phyloP scores from a whole-genome alignment of 2,329 filamentous ascomycete species.

The Neoscytalidium dimidiatum region DNA sequence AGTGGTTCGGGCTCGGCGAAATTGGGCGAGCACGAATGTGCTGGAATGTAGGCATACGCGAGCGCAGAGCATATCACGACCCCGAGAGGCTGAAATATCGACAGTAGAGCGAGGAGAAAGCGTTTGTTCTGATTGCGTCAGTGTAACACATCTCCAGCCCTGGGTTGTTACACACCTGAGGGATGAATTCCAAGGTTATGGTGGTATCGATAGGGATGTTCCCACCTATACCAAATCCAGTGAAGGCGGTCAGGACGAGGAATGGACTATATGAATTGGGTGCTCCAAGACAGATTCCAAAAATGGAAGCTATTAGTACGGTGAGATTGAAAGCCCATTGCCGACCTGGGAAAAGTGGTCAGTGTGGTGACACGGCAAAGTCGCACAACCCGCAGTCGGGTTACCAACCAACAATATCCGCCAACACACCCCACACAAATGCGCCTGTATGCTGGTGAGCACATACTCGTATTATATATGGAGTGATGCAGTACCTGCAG shows the following conservation, averaged over 20 bases:
- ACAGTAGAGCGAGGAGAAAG: constrained; percentile 55
- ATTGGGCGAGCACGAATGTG: constrained; percentile 54
- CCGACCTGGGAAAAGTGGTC: constrained; percentile 33
- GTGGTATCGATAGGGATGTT: constrained; percentile 60
- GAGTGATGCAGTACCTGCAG: constrained; percentile 32
- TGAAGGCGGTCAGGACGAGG: constrained; percentile 56
- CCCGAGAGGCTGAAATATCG: constrained; percentile 58
- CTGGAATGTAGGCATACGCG: constrained; percentile 56
- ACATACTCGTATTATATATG: not conserved
- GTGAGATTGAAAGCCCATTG: constrained; percentile 62
- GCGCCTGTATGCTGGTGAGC: constrained; percentile 32
- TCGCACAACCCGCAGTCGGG: constrained; percentile 22
- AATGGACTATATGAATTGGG: constrained; percentile 54
- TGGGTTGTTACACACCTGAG: constrained; percentile 25
- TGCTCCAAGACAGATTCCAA: constrained; percentile 55
- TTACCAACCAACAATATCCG: constrained; percentile 52
- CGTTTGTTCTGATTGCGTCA: constrained; percentile 43
- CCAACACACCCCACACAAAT: constrained; percentile 57
- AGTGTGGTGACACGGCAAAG: not conserved
- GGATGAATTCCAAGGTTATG: constrained; percentile 59
- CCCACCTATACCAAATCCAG: constrained; percentile 56
- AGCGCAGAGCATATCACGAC: constrained; percentile 55
- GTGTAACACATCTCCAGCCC: not conserved
- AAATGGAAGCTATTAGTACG: constrained; percentile 56
- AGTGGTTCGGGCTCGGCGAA: constrained; percentile 49